These are phyloP conservation scores for Boechera retrofracta DNA, from an alignment of 345 rosid genomes.

Conservation along the genomic window DNA sequence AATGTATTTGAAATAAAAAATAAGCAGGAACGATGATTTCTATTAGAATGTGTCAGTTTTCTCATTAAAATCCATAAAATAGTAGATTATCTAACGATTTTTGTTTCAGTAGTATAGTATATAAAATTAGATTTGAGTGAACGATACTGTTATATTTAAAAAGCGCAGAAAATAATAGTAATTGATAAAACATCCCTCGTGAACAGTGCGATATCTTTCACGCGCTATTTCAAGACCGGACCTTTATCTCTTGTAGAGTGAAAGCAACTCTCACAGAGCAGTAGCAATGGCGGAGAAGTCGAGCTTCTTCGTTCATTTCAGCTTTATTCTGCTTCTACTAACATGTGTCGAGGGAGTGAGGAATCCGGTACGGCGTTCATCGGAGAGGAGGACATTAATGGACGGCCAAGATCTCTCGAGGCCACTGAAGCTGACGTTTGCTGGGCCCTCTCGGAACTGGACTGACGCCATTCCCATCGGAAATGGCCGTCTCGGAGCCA, in stretches of 20 bases:
- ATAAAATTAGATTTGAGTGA: too few relatives aligned
- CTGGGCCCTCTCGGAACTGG: constrained; percentile 76
- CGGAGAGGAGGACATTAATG: constrained; percentile 48
- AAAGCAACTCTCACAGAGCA: constrained; percentile 30
- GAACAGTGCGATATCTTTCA: not conserved
- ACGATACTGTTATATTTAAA: too few relatives aligned
- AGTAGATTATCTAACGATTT: too few relatives aligned
- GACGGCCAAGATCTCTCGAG: constrained; percentile 45
- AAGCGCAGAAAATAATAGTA: too few relatives aligned
- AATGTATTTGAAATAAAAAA: too few relatives aligned
- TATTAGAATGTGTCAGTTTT: too few relatives aligned
- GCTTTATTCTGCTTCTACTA: constrained; percentile 17
- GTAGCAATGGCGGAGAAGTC: constrained; percentile 44
- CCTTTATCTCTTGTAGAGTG: constrained; percentile 7
- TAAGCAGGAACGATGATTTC: too few relatives aligned
- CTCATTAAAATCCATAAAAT: too few relatives aligned
- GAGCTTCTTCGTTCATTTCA: constrained; percentile 40
- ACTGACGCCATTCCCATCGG: constrained; percentile 89
- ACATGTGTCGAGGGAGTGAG: constrained; percentile 48
- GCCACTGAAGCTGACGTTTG: constrained; percentile 67
- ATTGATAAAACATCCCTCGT: not conserved
- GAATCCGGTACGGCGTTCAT: constrained; percentile 55
- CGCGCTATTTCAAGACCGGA: constrained; percentile 32
- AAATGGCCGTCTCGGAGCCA: constrained; percentile 93
- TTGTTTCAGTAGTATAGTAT: too few relatives aligned